Percentiles rank a stretch among this genome's conserved stretches.
These are phyloP conservation scores for Paecilomyces fulvus DNA, from an alignment of 2,329 filamentous ascomycete genomes.

Conservation along the genomic window DNA sequence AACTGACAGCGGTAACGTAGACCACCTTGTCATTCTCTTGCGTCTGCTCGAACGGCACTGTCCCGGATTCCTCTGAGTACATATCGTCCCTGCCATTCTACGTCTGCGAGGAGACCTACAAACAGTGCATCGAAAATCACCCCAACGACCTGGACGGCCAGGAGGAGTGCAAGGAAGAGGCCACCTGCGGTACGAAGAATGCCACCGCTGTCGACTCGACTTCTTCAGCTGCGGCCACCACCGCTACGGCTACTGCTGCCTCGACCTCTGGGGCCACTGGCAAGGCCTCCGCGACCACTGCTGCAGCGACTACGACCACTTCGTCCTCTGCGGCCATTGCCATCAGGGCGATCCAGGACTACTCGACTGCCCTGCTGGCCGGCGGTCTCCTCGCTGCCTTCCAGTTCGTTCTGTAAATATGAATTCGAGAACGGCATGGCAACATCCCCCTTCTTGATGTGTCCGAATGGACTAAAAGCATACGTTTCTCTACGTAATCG, in stretches of 20 bases:
- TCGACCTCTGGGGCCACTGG: slow-evolving; percentile 18
- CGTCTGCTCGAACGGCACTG: slow-evolving; percentile 47
- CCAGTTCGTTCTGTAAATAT: slow-evolving; percentile 47
- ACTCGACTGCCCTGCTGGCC: slow-evolving; percentile 45
- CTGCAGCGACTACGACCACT: slow-evolving; percentile 23
- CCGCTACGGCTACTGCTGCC: too few species aligned
- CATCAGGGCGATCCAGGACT: slow-evolving; percentile 38
- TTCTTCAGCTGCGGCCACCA: slow-evolving; percentile 15
- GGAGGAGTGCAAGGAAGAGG: slow-evolving; percentile 39
- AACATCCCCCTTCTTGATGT: slow-evolving; percentile 1
- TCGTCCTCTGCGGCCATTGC: slow-evolving; percentile 37
- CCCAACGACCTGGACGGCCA: slow-evolving; percentile 40
- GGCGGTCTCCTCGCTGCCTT: slow-evolving; percentile 49
- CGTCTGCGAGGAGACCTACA: slow-evolving; percentile 48
- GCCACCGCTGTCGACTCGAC: slow-evolving; percentile 18
- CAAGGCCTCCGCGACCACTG: slow-evolving; percentile 15
- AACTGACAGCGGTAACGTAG: slow-evolving; percentile 22
- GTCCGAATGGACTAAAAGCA: not conserved
- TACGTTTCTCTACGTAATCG: not conserved
- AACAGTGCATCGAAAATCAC: slow-evolving; percentile 39
- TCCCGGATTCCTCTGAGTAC: slow-evolving; percentile 50
- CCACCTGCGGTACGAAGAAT: slow-evolving; percentile 46
- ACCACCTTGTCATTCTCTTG: slow-evolving; percentile 47
- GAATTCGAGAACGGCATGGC: not conserved
- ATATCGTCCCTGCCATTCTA: slow-evolving; percentile 51